Evolutionary conservation across 1,139 yeast genomes (phyloP).

Genomic region (Yamadazyma friedrichii): DNA sequence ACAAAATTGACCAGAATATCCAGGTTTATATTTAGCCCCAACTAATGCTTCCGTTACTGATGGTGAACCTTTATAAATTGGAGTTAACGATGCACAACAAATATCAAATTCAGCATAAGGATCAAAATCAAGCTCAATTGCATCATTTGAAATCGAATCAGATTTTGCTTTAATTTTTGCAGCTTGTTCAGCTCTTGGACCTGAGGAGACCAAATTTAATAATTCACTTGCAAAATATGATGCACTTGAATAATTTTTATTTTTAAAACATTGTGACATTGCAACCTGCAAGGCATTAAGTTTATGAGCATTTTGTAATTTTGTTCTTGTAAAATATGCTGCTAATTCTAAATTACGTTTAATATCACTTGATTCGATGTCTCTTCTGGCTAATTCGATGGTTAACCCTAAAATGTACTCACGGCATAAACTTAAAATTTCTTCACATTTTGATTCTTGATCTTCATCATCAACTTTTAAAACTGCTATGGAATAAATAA

Average conservation of each 20-base stretch:
- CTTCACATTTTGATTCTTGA: conserved; percentile 74
- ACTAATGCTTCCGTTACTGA: conserved; percentile 79
- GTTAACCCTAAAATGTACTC: conserved; percentile 91
- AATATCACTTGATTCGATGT: conserved; percentile 64
- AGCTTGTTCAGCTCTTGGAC: conserved; percentile 89
- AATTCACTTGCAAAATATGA: conserved; percentile 87
- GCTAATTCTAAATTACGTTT: conserved; percentile 92
- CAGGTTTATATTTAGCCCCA: conserved; percentile 81
- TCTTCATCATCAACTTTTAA: conserved; percentile 70
- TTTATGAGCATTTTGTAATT: conserved; percentile 79
- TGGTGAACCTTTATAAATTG: conserved; percentile 78
- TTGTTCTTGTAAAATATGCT: conserved; percentile 87
- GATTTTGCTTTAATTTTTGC: conserved; percentile 76
- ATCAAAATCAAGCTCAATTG: conserved; percentile 87
- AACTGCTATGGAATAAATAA: conserved; percentile 74
- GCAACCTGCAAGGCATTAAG: conserved; percentile 92
- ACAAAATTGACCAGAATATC: conserved; percentile 78
- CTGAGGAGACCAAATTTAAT: conserved; percentile 62
- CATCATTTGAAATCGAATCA: conserved; percentile 79
- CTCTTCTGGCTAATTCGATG: conserved; percentile 85
- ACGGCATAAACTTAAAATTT: conserved; percentile 70
- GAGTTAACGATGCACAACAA: conserved; percentile 85
- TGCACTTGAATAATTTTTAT: conserved; percentile 86
- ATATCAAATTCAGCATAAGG: conserved; percentile 88
- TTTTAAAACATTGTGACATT: conserved; percentile 85